These are phyloP conservation scores for Thalassiosira pacifica DNA, from an alignment of 352 stramenopile genomes.

Conservation along the genomic window DNA sequence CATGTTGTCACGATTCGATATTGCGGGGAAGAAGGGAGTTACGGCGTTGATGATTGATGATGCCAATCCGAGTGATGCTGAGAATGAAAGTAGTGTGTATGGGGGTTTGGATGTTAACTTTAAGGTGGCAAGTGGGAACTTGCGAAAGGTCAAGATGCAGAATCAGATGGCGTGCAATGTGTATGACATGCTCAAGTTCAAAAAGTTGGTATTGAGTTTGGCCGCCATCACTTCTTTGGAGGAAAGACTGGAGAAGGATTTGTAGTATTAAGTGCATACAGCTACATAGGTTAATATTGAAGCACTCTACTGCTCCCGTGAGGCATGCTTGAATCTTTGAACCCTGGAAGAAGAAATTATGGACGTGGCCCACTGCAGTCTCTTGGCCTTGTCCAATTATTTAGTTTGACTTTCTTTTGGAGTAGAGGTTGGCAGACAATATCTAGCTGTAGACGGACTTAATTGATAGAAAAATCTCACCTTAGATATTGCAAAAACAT, in stretches of 20 bases:
- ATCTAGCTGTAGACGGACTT: too few species aligned
- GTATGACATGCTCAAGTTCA: conserved; percentile 88
- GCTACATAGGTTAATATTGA: too few species aligned
- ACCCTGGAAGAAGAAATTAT: too few species aligned
- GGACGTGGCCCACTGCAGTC: too few species aligned
- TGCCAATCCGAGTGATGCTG: conserved; percentile 48
- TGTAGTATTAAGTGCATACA: too few species aligned
- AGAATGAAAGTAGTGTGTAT: conserved; percentile 61
- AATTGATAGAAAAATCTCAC: too few species aligned
- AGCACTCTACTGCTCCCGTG: too few species aligned
- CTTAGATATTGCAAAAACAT: too few species aligned
- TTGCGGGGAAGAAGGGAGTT: conserved; percentile 67
- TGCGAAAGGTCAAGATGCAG: conserved; percentile 77
- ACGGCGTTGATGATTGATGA: conserved; percentile 79
- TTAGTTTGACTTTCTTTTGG: too few species aligned
- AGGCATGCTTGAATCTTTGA: too few species aligned
- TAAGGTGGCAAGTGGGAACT: conserved; percentile 80
- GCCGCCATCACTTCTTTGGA: conserved; percentile 82
- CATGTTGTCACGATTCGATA: conserved; percentile 59
- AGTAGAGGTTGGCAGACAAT: too few species aligned
- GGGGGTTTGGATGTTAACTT: conserved; percentile 84
- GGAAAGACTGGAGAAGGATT: conserved; percentile 57
- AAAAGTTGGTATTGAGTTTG: conserved; percentile 87
- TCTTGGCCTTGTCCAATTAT: too few species aligned
- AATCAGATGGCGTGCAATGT: conserved; percentile 84